phyloP scores from a whole-genome alignment of 2,329 filamentous ascomycete genomes.

The Esteya vermicola region DNA sequence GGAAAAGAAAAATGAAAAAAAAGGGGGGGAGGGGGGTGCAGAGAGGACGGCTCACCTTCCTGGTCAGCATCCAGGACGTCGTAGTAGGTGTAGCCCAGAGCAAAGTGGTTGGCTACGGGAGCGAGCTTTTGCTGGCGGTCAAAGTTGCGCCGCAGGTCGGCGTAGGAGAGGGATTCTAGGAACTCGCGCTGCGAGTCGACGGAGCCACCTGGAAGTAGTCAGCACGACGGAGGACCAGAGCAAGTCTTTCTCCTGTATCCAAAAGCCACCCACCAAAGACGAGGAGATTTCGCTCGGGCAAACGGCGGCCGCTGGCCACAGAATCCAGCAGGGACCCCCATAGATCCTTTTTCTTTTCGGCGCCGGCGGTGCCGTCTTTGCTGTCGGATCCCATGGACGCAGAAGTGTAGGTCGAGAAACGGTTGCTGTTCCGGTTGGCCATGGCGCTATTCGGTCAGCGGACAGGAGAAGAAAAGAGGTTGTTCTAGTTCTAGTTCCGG shows the following conservation, averaged over 20 bases:
- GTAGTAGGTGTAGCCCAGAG: slow-evolving; percentile 87
- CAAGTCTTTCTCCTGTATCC: not conserved
- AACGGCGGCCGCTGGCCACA: slow-evolving; percentile 75
- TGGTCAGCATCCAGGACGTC: slow-evolving; percentile 89
- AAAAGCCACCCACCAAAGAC: slow-evolving; percentile 61
- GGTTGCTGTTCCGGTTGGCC: slow-evolving; percentile 36
- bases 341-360: slow-evolving; percentile 64
- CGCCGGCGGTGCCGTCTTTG: slow-evolving; percentile 23
- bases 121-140: slow-evolving; percentile 49
- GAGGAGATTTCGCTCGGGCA: slow-evolving; percentile 84
- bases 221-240: slow-evolving; percentile 10
- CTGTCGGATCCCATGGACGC: slow-evolving; percentile 38
- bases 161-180: slow-evolving; percentile 44
- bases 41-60: slow-evolving; percentile 52
- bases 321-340: slow-evolving; percentile 90
- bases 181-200: slow-evolving; percentile 77
- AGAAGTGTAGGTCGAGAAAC: slow-evolving; percentile 44
- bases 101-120: slow-evolving; percentile 82
- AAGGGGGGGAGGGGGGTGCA: not conserved
- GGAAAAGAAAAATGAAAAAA: not conserved
- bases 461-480: too few species aligned
- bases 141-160: slow-evolving; percentile 36
- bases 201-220: slow-evolving; percentile 50
- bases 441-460: slow-evolving; percentile 24
- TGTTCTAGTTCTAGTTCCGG: not conserved